Evolutionary conservation across 2,329 filamentous ascomycete genomes (phyloP).

Genomic region (Pleoardoris graminearum): DNA sequence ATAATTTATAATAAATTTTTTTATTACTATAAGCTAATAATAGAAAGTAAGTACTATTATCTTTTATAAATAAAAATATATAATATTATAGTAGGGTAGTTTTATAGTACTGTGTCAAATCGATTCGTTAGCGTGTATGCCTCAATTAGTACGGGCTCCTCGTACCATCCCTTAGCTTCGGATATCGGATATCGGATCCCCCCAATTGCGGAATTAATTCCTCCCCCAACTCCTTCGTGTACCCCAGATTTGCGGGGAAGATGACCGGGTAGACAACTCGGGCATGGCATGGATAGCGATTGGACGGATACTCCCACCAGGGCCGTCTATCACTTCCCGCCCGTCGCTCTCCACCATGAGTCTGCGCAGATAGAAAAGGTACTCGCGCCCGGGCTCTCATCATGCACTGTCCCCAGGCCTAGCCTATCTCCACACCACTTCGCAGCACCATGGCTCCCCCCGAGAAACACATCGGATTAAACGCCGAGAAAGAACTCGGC

Average conservation of each 20-base stretch:
- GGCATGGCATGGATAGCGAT: background rate
- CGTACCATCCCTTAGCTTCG: background rate
- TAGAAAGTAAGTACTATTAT: too few relatives aligned
- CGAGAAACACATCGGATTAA: background rate
- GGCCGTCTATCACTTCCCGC: background rate
- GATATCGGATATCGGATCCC: background rate
- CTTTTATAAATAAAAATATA: too few relatives aligned
- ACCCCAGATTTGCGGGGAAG: slow-evolving; percentile 7
- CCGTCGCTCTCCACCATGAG: background rate
- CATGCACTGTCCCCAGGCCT: too few relatives aligned
- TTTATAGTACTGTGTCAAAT: too few relatives aligned
- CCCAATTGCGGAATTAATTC: slow-evolving; percentile 11
- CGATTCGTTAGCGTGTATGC: too few relatives aligned
- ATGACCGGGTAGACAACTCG: background rate
- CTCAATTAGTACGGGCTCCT: too few relatives aligned
- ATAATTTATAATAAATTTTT: too few relatives aligned
- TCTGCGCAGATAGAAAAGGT: too few relatives aligned
- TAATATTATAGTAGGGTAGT: too few relatives aligned
- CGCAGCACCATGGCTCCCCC: background rate
- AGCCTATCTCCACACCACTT: background rate
- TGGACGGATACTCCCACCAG: background rate
- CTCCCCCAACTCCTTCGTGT: background rate
- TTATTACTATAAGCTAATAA: too few relatives aligned
- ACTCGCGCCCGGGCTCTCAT: too few relatives aligned
- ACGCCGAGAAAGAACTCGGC: slow-evolving; percentile 16